Base-by-base conservation (phyloP, 2,329 filamentous ascomycete species). In the Botrytis medusae region DNA sequence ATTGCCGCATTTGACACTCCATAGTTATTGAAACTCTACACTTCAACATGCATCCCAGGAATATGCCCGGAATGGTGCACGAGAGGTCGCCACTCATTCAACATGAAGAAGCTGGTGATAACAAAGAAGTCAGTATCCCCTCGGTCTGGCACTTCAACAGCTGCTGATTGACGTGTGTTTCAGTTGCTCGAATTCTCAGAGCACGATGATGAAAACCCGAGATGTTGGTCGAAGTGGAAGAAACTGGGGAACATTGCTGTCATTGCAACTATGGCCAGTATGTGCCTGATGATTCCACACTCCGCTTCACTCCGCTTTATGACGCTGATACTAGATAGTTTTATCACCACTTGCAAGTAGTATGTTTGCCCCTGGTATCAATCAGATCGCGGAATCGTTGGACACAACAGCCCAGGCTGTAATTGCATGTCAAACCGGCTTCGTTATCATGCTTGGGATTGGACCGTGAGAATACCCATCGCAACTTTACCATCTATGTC, bases 351-450 rank as follows among this genome's bases (percentile, higher is more conserved):
- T 85, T 7, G 85, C 84, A 32, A 75, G 74, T 48, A 77, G 75
- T 9, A 86, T 86, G 78, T 86, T 88, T 72, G 85, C 86, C 0
- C 86, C 86, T 2, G 86, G 84, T 7, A 83, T 87, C 0, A 83
- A 85, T 1, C 75, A 84, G 29, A 81, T 88, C 6, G 83, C 86
- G 79, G 71, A 78, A 48, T 40, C 72, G 9, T 63, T 73, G 34
- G 22, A 73, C 22, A 73, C 72, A 7, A 69, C 72, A 10, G 48
- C 48, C 7, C 61, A 51, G n/a, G 57, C 61, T 44, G 71, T 73
- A 22, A 0, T 91, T 92, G 74, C 88, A 89, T 77, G 89, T 93
- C 77, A 79, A 48, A 77, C 77, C 4, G 77, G 76, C 29, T 79
- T 78, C 51, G 77, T 79, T 12, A 34, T 73, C 25, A 73, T 73